Percentiles rank a stretch among this genome's conserved stretches.
Evolutionary conservation across 2,329 filamentous ascomycete species (phyloP).

Genomic region (Colletotrichum scovillei): DNA sequence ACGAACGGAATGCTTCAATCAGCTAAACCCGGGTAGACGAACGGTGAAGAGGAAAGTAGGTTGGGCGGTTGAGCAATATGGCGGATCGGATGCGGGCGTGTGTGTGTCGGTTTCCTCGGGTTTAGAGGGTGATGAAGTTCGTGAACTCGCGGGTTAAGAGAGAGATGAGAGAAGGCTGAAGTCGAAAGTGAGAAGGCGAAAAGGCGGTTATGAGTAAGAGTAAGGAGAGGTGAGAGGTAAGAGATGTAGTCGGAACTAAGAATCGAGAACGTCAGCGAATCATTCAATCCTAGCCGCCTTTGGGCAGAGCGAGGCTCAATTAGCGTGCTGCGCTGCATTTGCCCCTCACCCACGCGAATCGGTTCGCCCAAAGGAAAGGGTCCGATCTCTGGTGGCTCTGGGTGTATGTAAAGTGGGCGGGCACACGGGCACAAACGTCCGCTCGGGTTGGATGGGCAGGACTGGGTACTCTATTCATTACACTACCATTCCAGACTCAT

Average conservation of each 20-base stretch:
- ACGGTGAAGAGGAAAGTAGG: background rate
- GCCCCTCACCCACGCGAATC: background rate
- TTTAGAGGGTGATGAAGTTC: background rate
- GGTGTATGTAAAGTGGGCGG: background rate
- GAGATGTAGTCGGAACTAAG: background rate
- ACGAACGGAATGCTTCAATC: background rate
- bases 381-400: background rate
- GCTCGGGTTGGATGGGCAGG: background rate
- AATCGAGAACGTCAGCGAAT: conserved; percentile 33
- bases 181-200: background rate
- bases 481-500: background rate
- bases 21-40: background rate
- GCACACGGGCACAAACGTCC: conserved; percentile 1
- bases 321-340: conserved; percentile 16
- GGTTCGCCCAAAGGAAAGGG: background rate
- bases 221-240: background rate
- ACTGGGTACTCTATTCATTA: background rate
- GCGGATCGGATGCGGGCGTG: background rate
- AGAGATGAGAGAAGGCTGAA: background rate
- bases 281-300: conserved; percentile 22
- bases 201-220: background rate
- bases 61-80: too few relatives aligned
- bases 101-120: background rate
- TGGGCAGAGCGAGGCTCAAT: conserved; percentile 18
- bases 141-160: background rate